These are phyloP conservation scores for Vanderwaltozyma polyspora DNA, from an alignment of 805 yeast genomes.

Conservation along the genomic window DNA sequence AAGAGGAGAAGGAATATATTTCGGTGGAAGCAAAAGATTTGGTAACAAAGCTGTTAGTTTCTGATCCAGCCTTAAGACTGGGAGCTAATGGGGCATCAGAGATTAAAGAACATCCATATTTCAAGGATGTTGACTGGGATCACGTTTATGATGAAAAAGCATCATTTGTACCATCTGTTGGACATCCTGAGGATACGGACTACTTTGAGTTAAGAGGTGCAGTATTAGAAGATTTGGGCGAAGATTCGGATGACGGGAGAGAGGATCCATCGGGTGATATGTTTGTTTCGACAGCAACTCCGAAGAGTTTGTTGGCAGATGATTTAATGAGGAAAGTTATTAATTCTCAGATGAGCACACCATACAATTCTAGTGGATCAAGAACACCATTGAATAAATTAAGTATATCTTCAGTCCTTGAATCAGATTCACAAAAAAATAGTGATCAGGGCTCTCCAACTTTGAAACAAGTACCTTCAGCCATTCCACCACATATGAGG, in stretches of 20 bases:
- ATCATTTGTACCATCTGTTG: conserved; percentile 69
- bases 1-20: conserved; percentile 43
- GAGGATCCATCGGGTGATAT: conserved; percentile 3
- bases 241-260: conserved; percentile 6
- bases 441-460: conserved; percentile 29
- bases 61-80: conserved; percentile 56
- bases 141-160: conserved; percentile 58
- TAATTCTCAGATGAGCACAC: background rate
- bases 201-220: conserved; percentile 92
- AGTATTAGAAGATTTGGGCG: conserved; percentile 34
- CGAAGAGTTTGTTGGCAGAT: background rate
- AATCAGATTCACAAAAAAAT: conserved; percentile 15
- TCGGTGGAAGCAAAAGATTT: conserved; percentile 64
- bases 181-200: conserved; percentile 78
- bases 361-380: background rate
- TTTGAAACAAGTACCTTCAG: conserved; percentile 32
- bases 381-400: conserved; percentile 8
- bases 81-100: conserved; percentile 76
- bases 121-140: conserved; percentile 64
- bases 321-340: background rate
- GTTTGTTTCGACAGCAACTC: background rate
- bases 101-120: conserved; percentile 69
- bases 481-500: conserved; percentile 44
- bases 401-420: conserved; percentile 22
- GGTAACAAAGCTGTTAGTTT: conserved; percentile 47